Percentiles rank a stretch among this genome's conserved stretches.
Conservation (phyloP, 352 stramenopile genomes). For the Phytophthora citrophthora region DNA sequence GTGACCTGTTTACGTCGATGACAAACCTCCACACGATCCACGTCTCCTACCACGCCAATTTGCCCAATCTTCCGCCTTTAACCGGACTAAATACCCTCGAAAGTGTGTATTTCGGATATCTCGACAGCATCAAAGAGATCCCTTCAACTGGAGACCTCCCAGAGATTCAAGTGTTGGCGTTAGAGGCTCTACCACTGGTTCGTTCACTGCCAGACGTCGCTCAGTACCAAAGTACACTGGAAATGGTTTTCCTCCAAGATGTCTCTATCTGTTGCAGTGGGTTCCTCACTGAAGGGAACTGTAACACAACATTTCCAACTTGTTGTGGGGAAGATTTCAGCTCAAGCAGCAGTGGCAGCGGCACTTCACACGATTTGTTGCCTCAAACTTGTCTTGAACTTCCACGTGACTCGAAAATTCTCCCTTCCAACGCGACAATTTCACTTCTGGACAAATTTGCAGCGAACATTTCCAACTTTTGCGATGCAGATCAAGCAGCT, state of each 20-base stretch:
- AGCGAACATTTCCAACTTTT: constrained; percentile 30
- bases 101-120: constrained; percentile 31
- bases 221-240: constrained; percentile 20
- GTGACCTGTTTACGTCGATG: constrained; percentile 34
- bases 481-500: constrained; percentile 21
- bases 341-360: neutral
- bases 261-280: constrained; percentile 34
- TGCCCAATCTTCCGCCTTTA: constrained; percentile 24
- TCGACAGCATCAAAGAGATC: constrained; percentile 21
- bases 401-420: constrained; percentile 4
- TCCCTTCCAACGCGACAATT: constrained; percentile 18
- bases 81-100: constrained; percentile 19
- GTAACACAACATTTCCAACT: constrained; percentile 38
- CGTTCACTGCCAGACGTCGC: constrained; percentile 24
- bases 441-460: constrained; percentile 14
- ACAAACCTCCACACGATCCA: constrained; percentile 33
- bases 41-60: constrained; percentile 22
- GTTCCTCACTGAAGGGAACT: constrained; percentile 26
- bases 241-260: constrained; percentile 36
- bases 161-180: constrained; percentile 23
- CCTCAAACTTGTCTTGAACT: constrained; percentile 20
- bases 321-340: constrained; percentile 13
- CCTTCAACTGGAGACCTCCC: constrained; percentile 15
- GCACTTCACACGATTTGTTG: neutral
- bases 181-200: constrained; percentile 22